phyloP scores from a whole-genome alignment of 768 basidiomycete genomes.

The Hygrophoropsis aurantiaca region DNA sequence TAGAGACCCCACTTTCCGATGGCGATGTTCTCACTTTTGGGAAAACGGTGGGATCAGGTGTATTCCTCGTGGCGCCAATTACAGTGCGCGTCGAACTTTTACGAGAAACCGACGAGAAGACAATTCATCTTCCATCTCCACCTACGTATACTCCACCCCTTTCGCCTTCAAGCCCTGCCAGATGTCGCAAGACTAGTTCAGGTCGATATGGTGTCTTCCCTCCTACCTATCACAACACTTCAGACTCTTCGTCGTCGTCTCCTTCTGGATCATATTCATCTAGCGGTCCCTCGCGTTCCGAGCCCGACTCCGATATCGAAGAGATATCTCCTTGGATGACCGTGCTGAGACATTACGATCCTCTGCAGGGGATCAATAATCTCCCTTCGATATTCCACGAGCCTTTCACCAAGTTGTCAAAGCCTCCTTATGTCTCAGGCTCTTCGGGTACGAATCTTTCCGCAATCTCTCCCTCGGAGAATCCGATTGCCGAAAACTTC shows the following conservation, averaged over 20 bases:
- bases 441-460: too few relatives aligned
- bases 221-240: conserved; percentile 24
- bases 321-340: conserved; percentile 35
- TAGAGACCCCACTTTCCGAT: conserved; percentile 55
- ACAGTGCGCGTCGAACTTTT: conserved; percentile 60
- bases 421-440: conserved; percentile 12
- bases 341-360: conserved; percentile 11
- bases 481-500: too few relatives aligned
- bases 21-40: conserved; percentile 78
- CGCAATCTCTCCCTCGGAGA: not conserved
- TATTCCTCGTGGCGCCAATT: conserved; percentile 61
- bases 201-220: conserved; percentile 64
- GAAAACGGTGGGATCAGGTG: conserved; percentile 66
- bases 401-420: conserved; percentile 18
- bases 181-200: conserved; percentile 36
- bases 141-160: conserved; percentile 16
- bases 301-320: conserved; percentile 55
- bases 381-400: conserved; percentile 31
- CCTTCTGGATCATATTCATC: conserved; percentile 45
- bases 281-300: conserved; percentile 29
- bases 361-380: conserved; percentile 23
- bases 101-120: conserved; percentile 2
- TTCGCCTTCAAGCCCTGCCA: conserved; percentile 25
- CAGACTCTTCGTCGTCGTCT: conserved; percentile 31
- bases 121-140: conserved; percentile 1